These are phyloP conservation scores for Phlyctochytrium arcticum DNA, from an alignment of 192 early-diverging fungal species.

Conservation along the genomic window DNA sequence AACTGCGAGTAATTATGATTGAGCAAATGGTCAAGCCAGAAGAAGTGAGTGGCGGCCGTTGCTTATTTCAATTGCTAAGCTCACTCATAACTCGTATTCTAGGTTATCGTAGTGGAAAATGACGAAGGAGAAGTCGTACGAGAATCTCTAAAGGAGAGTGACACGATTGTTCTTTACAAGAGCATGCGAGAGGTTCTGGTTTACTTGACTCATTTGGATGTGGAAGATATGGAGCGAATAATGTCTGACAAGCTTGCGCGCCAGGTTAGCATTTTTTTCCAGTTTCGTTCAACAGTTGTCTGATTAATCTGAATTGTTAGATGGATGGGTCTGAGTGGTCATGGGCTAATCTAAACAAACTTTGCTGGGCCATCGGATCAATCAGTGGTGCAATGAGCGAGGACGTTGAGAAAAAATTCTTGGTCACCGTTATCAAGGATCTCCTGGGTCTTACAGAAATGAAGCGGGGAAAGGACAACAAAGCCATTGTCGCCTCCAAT, in stretches of 20 bases:
- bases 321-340: slow-evolving; percentile 97
- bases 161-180: slow-evolving; percentile 98
- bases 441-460: slow-evolving; percentile 90
- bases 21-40: slow-evolving; percentile 98
- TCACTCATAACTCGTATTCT: no score
- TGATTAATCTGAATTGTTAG: slow-evolving; percentile 35
- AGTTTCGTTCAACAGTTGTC: neutral
- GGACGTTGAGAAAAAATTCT: slow-evolving; percentile 94
- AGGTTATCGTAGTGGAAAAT: slow-evolving; percentile 94
- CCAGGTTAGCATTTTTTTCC: slow-evolving; percentile 56
- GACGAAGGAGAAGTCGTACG: slow-evolving; percentile 99
- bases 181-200: slow-evolving; percentile 96
- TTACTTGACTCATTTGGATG: slow-evolving; percentile 95
- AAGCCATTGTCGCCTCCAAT: slow-evolving; percentile 98
- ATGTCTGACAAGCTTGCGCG: slow-evolving; percentile 89
- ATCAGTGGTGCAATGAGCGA: slow-evolving; percentile 96
- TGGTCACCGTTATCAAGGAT: slow-evolving; percentile 99
- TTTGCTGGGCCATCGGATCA: slow-evolving; percentile 99
- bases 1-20: slow-evolving; percentile 93
- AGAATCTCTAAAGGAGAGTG: slow-evolving; percentile 94
- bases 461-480: slow-evolving; percentile 99
- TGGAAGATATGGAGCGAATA: slow-evolving; percentile 88
- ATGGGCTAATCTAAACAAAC: slow-evolving; percentile 95
- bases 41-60: slow-evolving; percentile 63
- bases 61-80: no score